These are phyloP conservation scores for Trichoderma hamatum DNA, from an alignment of 2,329 filamentous ascomycete genomes.

Conservation along the genomic window DNA sequence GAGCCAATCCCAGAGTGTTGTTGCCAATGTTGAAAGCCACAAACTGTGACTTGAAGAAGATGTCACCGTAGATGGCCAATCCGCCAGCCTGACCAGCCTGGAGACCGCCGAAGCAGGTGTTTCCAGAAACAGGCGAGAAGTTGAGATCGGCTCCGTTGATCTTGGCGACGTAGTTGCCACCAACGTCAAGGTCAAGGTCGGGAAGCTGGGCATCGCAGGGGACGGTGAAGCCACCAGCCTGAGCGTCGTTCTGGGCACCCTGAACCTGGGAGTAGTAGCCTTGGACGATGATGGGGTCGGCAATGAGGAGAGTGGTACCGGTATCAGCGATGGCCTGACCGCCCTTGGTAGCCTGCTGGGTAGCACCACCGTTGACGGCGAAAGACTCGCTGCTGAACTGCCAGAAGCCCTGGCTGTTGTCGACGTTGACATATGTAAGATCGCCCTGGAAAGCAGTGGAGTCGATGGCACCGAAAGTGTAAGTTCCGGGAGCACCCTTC, in stretches of 20 bases:
- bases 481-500: constrained; percentile 60
- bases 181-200: constrained; percentile 59
- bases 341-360: constrained; percentile 41
- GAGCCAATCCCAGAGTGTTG: constrained; percentile 56
- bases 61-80: constrained; percentile 65
- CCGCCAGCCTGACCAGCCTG: constrained; percentile 56
- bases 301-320: constrained; percentile 66
- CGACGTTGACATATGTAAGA: constrained; percentile 63
- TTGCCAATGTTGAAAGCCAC: constrained; percentile 61
- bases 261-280: constrained; percentile 53
- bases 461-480: constrained; percentile 73
- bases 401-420: constrained; percentile 69
- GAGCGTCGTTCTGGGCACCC: constrained; percentile 45
- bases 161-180: constrained; percentile 60
- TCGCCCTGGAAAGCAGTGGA: constrained; percentile 61
- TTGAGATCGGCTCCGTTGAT: constrained; percentile 57
- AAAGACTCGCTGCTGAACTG: constrained; percentile 54
- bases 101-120: constrained; percentile 68
- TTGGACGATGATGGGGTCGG: constrained; percentile 55
- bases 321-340: constrained; percentile 59
- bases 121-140: constrained; percentile 54
- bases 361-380: constrained; percentile 50
- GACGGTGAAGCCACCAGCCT: constrained; percentile 51
- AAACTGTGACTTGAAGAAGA: constrained; percentile 65
- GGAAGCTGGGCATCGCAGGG: constrained; percentile 52